Percentiles rank a stretch among this genome's conserved stretches.
phyloP scores from a whole-genome alignment of 192 early-diverging fungal species.

The Backusella psychrophila region DNA sequence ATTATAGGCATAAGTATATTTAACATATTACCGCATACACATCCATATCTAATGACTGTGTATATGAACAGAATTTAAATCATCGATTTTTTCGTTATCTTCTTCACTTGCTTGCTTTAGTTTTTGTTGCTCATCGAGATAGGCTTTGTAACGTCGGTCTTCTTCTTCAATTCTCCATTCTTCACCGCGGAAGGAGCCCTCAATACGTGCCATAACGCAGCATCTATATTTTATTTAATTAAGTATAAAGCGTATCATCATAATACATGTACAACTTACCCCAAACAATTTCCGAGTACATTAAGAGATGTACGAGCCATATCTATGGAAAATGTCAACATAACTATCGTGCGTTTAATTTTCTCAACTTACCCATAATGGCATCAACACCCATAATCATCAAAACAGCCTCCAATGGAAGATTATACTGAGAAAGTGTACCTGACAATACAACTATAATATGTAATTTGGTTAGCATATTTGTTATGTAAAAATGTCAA shows the following conservation, averaged over 20 bases:
- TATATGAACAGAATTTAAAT: background rate
- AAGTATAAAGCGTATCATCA: background rate
- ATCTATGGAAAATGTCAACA: slow-evolving; percentile 32
- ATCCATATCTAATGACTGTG: background rate
- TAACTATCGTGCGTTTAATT: background rate
- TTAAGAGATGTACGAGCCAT: slow-evolving; percentile 72
- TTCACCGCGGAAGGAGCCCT: slow-evolving; percentile 60
- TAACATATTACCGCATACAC: background rate
- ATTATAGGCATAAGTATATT: background rate
- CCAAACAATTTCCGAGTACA: slow-evolving; percentile 68
- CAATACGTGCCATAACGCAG: slow-evolving; percentile 61
- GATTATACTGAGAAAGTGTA: slow-evolving; percentile 49
- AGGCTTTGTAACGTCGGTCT: slow-evolving; percentile 6
- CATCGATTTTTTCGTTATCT: background rate
- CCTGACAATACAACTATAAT: slow-evolving; percentile 52
- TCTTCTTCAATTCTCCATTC: slow-evolving; percentile 32
- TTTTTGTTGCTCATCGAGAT: background rate
- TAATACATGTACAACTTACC: slow-evolving; percentile 5
- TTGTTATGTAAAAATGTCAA: background rate
- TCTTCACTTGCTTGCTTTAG: background rate
- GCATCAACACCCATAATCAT: slow-evolving; percentile 72
- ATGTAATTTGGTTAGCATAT: background rate
- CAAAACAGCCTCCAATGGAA: slow-evolving; percentile 54
- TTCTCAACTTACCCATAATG: slow-evolving; percentile 47
- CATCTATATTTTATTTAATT: slow-evolving; percentile 21